Percentiles rank a stretch among this genome's conserved stretches.
phyloP scores from a whole-genome alignment of 495 filamentous ascomycete genomes.

The Penicillium lagena region DNA sequence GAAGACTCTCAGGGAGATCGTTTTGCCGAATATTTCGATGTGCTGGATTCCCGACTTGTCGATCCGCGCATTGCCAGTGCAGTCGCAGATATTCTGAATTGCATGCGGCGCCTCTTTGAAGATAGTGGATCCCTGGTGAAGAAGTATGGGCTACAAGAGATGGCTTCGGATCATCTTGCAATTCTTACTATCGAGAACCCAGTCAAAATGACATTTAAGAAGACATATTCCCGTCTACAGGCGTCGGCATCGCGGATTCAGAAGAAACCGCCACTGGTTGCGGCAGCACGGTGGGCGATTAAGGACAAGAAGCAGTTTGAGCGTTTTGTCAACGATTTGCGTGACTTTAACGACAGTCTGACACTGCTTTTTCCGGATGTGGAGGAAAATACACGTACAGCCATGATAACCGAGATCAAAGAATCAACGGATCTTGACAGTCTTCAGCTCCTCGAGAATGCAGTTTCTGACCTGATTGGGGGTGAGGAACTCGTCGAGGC shows the following conservation, averaged over 20 bases:
- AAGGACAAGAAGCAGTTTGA: constrained; percentile 6
- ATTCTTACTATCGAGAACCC: too few relatives aligned
- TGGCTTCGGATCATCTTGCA: not conserved
- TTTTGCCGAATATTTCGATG: too few relatives aligned
- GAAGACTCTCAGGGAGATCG: too few relatives aligned
- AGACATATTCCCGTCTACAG: too few relatives aligned
- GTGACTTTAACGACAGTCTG: constrained; percentile 6
- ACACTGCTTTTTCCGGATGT: not conserved
- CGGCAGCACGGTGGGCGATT: constrained; percentile 1
- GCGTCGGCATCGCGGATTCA: too few relatives aligned
- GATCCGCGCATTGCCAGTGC: not conserved
- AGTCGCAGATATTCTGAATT: constrained; percentile 1
- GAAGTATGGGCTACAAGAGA: not conserved
- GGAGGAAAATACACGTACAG: not conserved
- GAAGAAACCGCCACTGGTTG: not conserved
- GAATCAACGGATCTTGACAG: too few relatives aligned
- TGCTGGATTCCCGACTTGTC: not conserved
- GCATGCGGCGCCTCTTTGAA: not conserved
- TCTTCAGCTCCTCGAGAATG: too few relatives aligned
- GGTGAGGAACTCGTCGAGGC: not conserved
- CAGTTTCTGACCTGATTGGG: too few relatives aligned
- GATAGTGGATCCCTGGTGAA: not conserved
- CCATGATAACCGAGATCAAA: too few relatives aligned
- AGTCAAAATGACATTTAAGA: too few relatives aligned
- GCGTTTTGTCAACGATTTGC: constrained; percentile 2